These are phyloP conservation scores for Auxenochlorella pyrenoidosa DNA, from an alignment of 139 green algal genomes.

Conservation along the genomic window DNA sequence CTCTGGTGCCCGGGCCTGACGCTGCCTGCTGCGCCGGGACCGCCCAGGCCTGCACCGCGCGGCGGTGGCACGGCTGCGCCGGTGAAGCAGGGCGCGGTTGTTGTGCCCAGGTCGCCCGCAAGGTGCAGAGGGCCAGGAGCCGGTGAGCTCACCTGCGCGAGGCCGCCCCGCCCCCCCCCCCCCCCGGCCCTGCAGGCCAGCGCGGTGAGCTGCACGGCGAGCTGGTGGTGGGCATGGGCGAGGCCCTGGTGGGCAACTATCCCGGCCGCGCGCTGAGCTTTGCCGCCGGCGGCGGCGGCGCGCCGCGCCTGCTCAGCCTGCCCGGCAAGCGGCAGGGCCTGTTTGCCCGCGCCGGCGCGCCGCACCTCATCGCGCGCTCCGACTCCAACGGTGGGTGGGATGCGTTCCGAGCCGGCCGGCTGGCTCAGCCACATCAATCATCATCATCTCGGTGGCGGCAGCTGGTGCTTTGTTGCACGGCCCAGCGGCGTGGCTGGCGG, in stretches of 20 bases:
- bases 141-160: too few species aligned
- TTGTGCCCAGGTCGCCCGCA: too few species aligned
- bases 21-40: too few species aligned
- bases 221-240: slow-evolving; percentile 86
- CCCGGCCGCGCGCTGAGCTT: slow-evolving; percentile 81
- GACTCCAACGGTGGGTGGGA: slow-evolving; percentile 85
- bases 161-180: too few species aligned
- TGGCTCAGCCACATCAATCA: too few species aligned
- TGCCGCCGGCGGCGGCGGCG: slow-evolving; percentile 10
- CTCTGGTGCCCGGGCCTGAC: too few species aligned
- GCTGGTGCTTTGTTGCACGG: neutral
- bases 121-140: too few species aligned
- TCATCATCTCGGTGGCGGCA: too few species aligned
- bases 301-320: slow-evolving; percentile 46
- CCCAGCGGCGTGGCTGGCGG: neutral
- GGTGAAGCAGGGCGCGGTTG: too few species aligned
- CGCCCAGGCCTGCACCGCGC: too few species aligned
- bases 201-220: slow-evolving; percentile 76
- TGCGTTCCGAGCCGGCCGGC: too few species aligned
- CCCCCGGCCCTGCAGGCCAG: slow-evolving; percentile 16
- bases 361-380: slow-evolving; percentile 80
- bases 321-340: slow-evolving; percentile 77
- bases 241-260: slow-evolving; percentile 87
- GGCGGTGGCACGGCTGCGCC: too few species aligned
- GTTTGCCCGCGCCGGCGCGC: slow-evolving; percentile 60